phyloP scores from a whole-genome alignment of 1,284 basidiomycete genomes.

The Tremellales sp. region DNA sequence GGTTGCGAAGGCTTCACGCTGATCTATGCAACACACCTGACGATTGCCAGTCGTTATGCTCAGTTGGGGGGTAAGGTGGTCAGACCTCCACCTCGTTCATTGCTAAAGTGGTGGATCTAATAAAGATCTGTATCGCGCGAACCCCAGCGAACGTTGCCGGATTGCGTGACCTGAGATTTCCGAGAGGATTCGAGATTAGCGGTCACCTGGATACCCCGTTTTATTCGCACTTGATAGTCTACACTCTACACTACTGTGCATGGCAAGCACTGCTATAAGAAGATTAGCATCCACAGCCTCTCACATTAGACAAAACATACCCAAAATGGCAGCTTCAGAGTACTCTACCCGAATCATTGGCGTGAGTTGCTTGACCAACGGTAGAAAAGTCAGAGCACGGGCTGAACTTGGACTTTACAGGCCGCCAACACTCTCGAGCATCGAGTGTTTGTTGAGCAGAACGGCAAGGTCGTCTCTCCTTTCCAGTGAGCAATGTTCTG shows the following conservation, averaged over 20 bases:
- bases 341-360: constrained; percentile 35
- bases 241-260: constrained; percentile 5
- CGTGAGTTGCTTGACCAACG: constrained; percentile 15
- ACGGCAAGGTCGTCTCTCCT: constrained; percentile 76
- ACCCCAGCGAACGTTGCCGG: too few relatives aligned
- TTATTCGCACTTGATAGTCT: background rate
- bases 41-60: too few relatives aligned
- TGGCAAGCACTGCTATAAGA: constrained; percentile 19
- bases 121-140: too few relatives aligned
- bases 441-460: constrained; percentile 88
- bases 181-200: too few relatives aligned
- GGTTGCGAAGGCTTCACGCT: too few relatives aligned
- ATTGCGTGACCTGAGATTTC: too few relatives aligned
- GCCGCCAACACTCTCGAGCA: constrained; percentile 93
- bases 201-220: too few relatives aligned
- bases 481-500: constrained; percentile 63
- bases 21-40: too few relatives aligned
- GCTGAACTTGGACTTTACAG: constrained; percentile 11
- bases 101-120: background rate
- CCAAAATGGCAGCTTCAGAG: constrained; percentile 10
- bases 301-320: background rate
- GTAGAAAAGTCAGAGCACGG: background rate
- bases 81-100: too few relatives aligned
- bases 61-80: too few relatives aligned
- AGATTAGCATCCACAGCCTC: constrained; percentile 14